Conservation (phyloP, 2,329 filamentous ascomycete species). For the Colletotrichum salicis region DNA sequence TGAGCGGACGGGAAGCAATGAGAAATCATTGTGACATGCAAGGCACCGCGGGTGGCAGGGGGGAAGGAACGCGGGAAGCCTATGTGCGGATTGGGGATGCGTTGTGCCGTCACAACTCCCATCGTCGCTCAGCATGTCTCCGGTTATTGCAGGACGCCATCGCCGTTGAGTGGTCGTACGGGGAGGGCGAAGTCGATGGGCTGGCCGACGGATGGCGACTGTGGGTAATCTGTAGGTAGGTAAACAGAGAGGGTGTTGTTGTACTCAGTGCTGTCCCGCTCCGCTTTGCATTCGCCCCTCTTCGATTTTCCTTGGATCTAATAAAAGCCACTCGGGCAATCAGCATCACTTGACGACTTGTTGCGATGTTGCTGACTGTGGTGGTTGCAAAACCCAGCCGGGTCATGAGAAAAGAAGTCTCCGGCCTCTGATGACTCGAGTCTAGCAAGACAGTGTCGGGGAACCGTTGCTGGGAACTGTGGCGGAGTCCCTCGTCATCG, state of each 20-base stretch:
- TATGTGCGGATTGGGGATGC: slow-evolving; percentile 27
- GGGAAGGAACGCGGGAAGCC: slow-evolving; percentile 24
- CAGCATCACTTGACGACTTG: slow-evolving; percentile 20
- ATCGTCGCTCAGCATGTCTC: slow-evolving; percentile 10
- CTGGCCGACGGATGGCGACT: background rate
- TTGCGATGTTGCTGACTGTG: slow-evolving; percentile 13
- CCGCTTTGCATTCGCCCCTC: slow-evolving; percentile 12
- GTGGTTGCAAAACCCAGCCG: slow-evolving; percentile 19
- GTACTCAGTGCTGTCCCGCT: slow-evolving; percentile 2
- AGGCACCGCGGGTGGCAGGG: slow-evolving; percentile 31
- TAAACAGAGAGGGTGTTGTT: background rate
- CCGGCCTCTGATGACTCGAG: slow-evolving; percentile 9
- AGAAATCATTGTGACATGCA: slow-evolving; percentile 25
- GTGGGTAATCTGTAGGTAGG: background rate
- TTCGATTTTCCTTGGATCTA: slow-evolving; percentile 12
- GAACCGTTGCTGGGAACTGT: slow-evolving; percentile 15
- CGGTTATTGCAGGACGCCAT: slow-evolving; percentile 13
- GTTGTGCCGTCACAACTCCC: slow-evolving; percentile 23
- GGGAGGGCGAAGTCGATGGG: slow-evolving; percentile 23
- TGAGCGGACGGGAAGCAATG: slow-evolving; percentile 31
- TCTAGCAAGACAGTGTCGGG: background rate
- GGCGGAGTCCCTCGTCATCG: slow-evolving; percentile 29
- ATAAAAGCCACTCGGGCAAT: slow-evolving; percentile 26
- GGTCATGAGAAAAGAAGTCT: background rate
- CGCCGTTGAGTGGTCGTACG: slow-evolving; percentile 17